Conservation (phyloP, 768 basidiomycete species). For the Phanerochaete carnosa region DNA sequence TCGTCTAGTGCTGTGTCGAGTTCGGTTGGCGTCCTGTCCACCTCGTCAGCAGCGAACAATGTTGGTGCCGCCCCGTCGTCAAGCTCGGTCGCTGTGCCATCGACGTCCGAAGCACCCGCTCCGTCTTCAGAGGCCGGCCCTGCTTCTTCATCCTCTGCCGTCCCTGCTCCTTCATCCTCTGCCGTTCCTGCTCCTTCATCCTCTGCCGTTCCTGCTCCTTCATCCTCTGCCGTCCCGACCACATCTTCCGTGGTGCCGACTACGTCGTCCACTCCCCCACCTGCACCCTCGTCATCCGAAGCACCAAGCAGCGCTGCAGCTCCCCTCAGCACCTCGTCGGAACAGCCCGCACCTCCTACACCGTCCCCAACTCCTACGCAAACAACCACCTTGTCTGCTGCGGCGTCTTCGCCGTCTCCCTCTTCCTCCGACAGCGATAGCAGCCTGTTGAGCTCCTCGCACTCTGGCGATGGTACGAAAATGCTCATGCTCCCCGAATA, state of each 20-base stretch:
- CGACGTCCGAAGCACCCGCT: neutral
- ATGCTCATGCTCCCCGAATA: conserved; percentile 15
- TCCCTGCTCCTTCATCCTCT: neutral
- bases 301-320: neutral
- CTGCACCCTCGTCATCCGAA: neutral
- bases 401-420: conserved; percentile 19
- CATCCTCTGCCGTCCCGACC: neutral
- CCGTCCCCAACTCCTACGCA: conserved; percentile 15
- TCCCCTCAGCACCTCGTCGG: neutral
- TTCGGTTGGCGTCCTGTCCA: conserved; percentile 17
- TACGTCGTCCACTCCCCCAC: neutral
- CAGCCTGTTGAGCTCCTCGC: conserved; percentile 12
- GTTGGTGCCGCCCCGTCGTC: conserved; percentile 5
- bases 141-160: conserved; percentile 12
- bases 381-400: conserved; percentile 17
- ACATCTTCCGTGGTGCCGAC: neutral
- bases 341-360: conserved; percentile 7
- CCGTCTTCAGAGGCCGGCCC: neutral
- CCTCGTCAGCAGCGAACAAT: conserved; percentile 15
- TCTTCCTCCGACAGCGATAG: conserved; percentile 4
- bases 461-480: conserved; percentile 24
- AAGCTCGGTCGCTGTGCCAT: neutral
- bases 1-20: conserved; percentile 1
- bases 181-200: neutral
- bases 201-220: conserved; percentile 4